These are phyloP conservation scores for Epichloe typhina DNA, from an alignment of 2,329 filamentous ascomycete genomes.

Conservation along the genomic window DNA sequence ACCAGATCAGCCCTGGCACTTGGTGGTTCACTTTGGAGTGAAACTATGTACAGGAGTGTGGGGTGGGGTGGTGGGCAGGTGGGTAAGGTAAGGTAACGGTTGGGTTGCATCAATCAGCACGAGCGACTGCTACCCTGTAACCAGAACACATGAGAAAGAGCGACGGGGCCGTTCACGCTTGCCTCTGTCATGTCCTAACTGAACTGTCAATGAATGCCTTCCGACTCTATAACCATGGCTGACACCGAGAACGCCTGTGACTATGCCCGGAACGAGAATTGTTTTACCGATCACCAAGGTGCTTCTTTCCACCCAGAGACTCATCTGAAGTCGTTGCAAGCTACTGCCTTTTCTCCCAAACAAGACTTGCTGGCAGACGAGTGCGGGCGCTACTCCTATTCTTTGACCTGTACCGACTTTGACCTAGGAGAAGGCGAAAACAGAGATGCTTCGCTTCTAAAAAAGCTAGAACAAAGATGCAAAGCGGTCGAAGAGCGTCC, in stretches of 20 bases:
- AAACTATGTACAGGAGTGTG: not conserved
- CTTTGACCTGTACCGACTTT: not conserved
- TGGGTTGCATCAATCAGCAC: too few relatives aligned
- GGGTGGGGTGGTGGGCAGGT: too few relatives aligned
- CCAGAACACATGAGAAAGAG: too few relatives aligned
- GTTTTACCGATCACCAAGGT: constrained; percentile 14
- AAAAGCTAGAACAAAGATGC: not conserved
- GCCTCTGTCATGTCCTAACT: too few relatives aligned
- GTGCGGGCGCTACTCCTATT: not conserved
- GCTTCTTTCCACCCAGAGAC: constrained; percentile 16
- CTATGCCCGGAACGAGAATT: constrained; percentile 15
- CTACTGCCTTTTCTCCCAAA: not conserved
- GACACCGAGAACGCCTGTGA: not conserved
- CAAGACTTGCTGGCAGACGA: not conserved
- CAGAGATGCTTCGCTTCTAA: not conserved
- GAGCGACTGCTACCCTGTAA: too few relatives aligned
- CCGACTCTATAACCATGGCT: not conserved
- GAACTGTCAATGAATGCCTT: not conserved
- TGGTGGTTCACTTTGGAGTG: too few relatives aligned
- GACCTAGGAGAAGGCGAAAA: not conserved
- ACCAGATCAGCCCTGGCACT: not conserved
- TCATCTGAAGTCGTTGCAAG: constrained; percentile 10
- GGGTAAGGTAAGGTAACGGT: too few relatives aligned
- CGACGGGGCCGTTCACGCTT: too few relatives aligned
- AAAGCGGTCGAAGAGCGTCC: not conserved